Evolutionary conservation across 768 basidiomycete species (phyloP), one percentile per base, ranked within the genome.

Genomic region (Steccherinum ochraceum): DNA sequence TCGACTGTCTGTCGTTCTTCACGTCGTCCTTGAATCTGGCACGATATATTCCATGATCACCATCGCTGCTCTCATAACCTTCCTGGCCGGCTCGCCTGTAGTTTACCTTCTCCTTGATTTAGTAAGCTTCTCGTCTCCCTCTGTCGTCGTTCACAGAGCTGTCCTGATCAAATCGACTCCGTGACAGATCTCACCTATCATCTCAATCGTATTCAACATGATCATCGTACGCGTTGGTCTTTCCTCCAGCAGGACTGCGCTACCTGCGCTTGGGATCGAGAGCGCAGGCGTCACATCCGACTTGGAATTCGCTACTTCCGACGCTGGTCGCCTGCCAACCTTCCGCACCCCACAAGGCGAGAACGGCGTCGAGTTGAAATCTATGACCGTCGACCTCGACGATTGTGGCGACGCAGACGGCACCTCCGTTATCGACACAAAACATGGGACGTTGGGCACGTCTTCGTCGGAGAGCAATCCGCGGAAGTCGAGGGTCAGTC

Each of bases 171-270:
- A 18, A 16, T 42, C 18, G 18, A 24, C 24, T 21, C 12, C 49
- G 35, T 5, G 46, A 5, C 50, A 71, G 70, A 56, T 67, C 45
- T 64, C 63, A 5, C 72, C 69, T 16, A 67, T 72, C 50, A 72
- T 72, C 50, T 68, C 66, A 3, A 73, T 74, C 60, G 66, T 68
- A 3, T 73, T 72, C 58, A 70, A 70, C 56, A 68, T 73, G 69
- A 67, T 73, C 44, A 71, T 72, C 35, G 63, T 73, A 20, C 72
- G 71, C 27, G 60, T 71, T 27, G 69, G 65, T n/a, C 47, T 52
- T 21, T 35, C 49, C 19, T 42, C 25, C 30, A 16, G 30, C 30
- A 35, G 30, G 7, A 35, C 30, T 16, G 30, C 7, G 30, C 30
- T 35, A 7, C 7, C 30, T 16, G 30, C 16, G 7, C 7, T 35